These are phyloP conservation scores for Cetradonia linearis DNA, from an alignment of 495 filamentous ascomycete species.

Conservation along the genomic window DNA sequence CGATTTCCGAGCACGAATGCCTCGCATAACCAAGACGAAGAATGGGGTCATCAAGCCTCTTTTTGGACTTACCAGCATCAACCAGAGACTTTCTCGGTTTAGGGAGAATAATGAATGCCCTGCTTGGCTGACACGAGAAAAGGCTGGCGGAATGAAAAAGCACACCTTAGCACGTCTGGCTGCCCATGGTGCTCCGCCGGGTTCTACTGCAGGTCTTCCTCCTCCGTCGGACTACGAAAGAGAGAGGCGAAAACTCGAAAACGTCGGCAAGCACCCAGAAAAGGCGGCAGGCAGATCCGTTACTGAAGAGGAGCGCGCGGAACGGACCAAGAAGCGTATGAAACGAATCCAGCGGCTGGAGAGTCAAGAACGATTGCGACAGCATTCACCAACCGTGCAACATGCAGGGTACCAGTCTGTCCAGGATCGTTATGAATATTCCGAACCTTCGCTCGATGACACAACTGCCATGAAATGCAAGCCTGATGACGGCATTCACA, in stretches of 20 bases:
- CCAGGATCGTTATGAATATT: neutral
- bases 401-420: neutral
- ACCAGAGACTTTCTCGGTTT: constrained; percentile 12
- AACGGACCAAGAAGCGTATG: neutral
- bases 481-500: neutral
- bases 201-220: constrained; percentile 1
- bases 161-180: neutral
- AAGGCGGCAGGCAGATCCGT: neutral
- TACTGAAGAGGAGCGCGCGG: neutral
- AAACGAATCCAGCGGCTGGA: neutral
- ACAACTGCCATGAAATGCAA: neutral
- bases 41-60: neutral
- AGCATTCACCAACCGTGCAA: neutral
- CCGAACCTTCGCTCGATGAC: neutral
- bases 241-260: neutral
- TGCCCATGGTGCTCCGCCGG: neutral
- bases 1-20: constrained; percentile 15
- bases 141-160: neutral
- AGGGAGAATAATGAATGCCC: neutral
- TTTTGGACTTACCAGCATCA: constrained; percentile 4
- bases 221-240: neutral
- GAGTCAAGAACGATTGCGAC: neutral
- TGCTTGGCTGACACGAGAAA: neutral
- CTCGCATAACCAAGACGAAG: neutral
- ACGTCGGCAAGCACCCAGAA: neutral